Evolutionary conservation across 371 early-diverging fungal species (phyloP).

Genomic region (Mucor velutinosus): DNA sequence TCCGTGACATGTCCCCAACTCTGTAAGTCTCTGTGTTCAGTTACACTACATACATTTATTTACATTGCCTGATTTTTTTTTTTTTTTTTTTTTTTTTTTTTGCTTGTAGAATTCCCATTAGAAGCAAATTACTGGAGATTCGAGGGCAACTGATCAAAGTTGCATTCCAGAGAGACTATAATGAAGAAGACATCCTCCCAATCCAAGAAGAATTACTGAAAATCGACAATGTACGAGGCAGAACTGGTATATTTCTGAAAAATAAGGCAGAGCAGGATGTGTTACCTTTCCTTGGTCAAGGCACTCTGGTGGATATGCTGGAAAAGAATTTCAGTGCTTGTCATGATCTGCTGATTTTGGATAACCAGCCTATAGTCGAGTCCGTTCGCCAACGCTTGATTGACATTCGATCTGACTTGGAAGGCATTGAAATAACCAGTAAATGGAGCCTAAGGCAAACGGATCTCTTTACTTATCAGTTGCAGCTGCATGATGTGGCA

Average conservation of each 20-base stretch:
- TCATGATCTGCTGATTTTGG: not conserved
- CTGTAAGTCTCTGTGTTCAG: not conserved
- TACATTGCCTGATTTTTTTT: not conserved
- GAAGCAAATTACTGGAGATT: conserved; percentile 6
- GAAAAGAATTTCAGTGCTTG: conserved; percentile 6
- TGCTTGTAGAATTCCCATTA: conserved; percentile 2
- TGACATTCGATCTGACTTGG: conserved; percentile 63
- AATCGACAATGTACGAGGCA: conserved; percentile 5
- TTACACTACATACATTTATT: not conserved
- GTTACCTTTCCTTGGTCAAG: conserved; percentile 2
- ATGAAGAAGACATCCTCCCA: not conserved
- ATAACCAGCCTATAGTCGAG: conserved; percentile 38
- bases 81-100: not conserved
- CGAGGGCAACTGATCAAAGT: not conserved
- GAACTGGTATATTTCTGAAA: conserved; percentile 1
- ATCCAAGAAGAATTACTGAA: conserved; percentile 1
- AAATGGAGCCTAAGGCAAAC: conserved; percentile 75
- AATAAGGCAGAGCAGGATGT: not conserved
- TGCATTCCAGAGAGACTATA: not conserved
- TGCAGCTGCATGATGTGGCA: conserved; percentile 65
- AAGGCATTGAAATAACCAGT: conserved; percentile 60
- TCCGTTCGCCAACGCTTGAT: conserved; percentile 66
- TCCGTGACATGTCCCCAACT: conserved; percentile 4
- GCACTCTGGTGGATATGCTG: conserved; percentile 2
- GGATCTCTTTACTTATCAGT: conserved; percentile 72